phyloP scores from a whole-genome alignment of 495 filamentous ascomycete genomes.

The Penicillium lagena region DNA sequence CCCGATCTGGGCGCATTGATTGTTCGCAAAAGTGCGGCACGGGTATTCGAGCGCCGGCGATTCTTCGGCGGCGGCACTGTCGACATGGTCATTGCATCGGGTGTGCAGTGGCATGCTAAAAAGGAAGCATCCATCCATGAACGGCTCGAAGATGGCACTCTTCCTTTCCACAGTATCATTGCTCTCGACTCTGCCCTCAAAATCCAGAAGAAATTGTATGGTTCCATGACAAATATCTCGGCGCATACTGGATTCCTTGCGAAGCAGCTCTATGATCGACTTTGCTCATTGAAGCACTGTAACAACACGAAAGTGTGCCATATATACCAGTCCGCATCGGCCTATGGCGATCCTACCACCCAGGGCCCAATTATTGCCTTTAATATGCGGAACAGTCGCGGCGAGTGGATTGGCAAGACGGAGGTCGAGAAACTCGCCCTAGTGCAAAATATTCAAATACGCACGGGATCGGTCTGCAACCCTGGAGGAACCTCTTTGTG shows the following conservation, averaged over 20 bases:
- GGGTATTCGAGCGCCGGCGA: constrained; percentile 54
- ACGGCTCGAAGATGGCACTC: constrained; percentile 80
- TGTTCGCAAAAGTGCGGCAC: constrained; percentile 62
- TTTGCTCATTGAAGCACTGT: constrained; percentile 55
- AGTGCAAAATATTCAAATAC: constrained; percentile 70
- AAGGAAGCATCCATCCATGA: constrained; percentile 72
- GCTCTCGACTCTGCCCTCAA: constrained; percentile 69
- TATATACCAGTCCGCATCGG: constrained; percentile 48
- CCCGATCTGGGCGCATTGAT: constrained; percentile 87
- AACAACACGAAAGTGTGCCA: constrained; percentile 62
- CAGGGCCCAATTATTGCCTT: constrained; percentile 83
- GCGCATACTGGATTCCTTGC: constrained; percentile 67
- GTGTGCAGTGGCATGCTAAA: constrained; percentile 58
- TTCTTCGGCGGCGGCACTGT: constrained; percentile 98
- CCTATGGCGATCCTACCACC: constrained; percentile 34
- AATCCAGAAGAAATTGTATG: constrained; percentile 62
- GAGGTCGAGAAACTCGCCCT: constrained; percentile 81
- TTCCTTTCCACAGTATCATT: constrained; percentile 83
- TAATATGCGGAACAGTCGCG: constrained; percentile 62
- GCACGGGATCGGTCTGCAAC: constrained; percentile 86
- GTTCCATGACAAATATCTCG: constrained; percentile 63
- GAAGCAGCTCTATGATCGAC: constrained; percentile 47
- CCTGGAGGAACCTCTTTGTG: constrained; percentile 73
- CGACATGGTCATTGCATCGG: constrained; percentile 56
- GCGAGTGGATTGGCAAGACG: constrained; percentile 69